Percentiles rank a stretch among this genome's conserved stretches.
These are phyloP conservation scores for Isoetes taiwanensis DNA, from an alignment of 75 land plant genomes.

Conservation along the genomic window DNA sequence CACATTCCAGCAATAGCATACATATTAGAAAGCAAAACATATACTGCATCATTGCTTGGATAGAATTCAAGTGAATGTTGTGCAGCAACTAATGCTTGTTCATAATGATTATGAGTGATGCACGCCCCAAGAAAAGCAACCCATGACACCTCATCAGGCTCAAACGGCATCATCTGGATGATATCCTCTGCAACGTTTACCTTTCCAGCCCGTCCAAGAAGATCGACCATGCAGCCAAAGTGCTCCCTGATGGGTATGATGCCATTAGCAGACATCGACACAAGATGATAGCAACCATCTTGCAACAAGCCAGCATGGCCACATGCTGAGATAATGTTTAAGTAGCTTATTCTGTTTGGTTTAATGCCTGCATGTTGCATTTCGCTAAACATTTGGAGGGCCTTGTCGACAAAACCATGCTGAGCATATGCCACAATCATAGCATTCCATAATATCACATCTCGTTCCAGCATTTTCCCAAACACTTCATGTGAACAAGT, in stretches of 20 bases:
- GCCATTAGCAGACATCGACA: too few species aligned
- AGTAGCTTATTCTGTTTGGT: slow-evolving; percentile 17
- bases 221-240: slow-evolving; percentile 51
- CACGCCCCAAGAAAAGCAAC: slow-evolving; percentile 36
- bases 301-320: too few species aligned
- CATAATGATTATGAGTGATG: slow-evolving; percentile 14
- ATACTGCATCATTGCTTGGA: too few species aligned
- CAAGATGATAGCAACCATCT: too few species aligned
- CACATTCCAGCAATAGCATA: too few species aligned
- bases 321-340: too few species aligned
- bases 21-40: too few species aligned
- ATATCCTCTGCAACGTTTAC: slow-evolving; percentile 28
- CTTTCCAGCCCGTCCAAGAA: slow-evolving; percentile 38
- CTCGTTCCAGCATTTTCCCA: background rate
- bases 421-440: slow-evolving; percentile 22
- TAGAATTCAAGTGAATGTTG: too few species aligned
- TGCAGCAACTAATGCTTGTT: too few species aligned
- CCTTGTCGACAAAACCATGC: slow-evolving; percentile 14
- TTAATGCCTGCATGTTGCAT: slow-evolving; percentile 9
- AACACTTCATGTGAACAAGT: slow-evolving; percentile 13
- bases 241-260: too few species aligned
- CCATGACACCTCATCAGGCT: slow-evolving; percentile 27
- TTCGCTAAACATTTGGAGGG: slow-evolving; percentile 6
- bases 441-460: slow-evolving; percentile 25
- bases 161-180: slow-evolving; percentile 15